Conservation (phyloP, 179 eudicot genomes). For the Amaranthus tricolor region DNA sequence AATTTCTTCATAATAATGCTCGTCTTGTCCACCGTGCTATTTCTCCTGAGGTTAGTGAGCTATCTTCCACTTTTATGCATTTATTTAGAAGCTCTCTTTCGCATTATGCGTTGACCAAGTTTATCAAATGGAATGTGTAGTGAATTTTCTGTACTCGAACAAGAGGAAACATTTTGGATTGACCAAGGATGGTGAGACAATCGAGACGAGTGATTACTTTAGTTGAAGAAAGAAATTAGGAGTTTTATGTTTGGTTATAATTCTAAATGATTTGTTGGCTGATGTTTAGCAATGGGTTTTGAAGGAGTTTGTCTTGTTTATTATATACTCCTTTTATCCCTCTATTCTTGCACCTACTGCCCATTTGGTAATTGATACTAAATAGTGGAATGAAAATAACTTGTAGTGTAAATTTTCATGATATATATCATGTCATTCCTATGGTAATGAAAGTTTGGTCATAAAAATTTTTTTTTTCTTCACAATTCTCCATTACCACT, state of each 20-base stretch:
- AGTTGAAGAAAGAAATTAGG: not conserved
- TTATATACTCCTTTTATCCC: too few species aligned
- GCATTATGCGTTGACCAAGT: not conserved
- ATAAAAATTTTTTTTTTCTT: too few species aligned
- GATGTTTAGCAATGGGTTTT: not conserved
- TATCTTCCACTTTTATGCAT: not conserved
- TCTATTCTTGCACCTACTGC: too few species aligned
- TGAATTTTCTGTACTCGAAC: not conserved
- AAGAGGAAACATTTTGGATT: not conserved
- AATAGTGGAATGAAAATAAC: too few species aligned
- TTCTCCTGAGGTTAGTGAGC: constrained; percentile 75
- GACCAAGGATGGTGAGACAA: not conserved
- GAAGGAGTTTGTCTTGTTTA: too few species aligned
- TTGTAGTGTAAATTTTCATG: too few species aligned
- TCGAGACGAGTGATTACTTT: not conserved
- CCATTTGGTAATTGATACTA: too few species aligned
- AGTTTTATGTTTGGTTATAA: not conserved
- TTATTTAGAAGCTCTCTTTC: not conserved
- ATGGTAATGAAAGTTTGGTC: too few species aligned
- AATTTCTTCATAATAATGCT: constrained; percentile 93
- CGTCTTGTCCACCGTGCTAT: constrained; percentile 79
- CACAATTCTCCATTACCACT: too few species aligned
- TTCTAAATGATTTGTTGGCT: not conserved
- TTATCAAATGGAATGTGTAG: not conserved
- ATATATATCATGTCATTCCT: too few species aligned